phyloP scores from a whole-genome alignment of 768 basidiomycete species.

The Boletus bicolor region DNA sequence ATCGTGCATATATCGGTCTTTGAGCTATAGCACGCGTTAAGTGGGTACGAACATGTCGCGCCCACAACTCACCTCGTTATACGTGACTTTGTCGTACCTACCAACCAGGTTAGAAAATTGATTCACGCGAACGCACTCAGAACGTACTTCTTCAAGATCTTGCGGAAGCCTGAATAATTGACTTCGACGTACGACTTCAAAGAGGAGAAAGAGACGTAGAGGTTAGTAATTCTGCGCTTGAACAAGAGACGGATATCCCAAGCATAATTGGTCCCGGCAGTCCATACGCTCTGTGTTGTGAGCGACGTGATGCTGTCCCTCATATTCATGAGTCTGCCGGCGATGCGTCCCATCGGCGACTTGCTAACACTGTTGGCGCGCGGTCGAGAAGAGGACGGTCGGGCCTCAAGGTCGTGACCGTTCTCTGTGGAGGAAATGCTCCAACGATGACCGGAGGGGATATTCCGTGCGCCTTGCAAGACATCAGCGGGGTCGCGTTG shows the following conservation, averaged over 20 bases:
- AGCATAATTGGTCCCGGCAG: conserved; percentile 72
- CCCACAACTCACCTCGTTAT: conserved; percentile 47
- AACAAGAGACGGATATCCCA: conserved; percentile 79
- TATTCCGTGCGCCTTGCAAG: conserved; percentile 11
- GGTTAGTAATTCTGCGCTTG: conserved; percentile 83
- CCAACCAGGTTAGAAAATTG: not conserved
- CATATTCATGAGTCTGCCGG: conserved; percentile 49
- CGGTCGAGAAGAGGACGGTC: conserved; percentile 19
- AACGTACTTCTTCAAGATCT: conserved; percentile 89
- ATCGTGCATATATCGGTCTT: conserved; percentile 72
- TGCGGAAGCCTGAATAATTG: conserved; percentile 91
- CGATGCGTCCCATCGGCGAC: conserved; percentile 39
- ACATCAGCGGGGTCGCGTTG: not conserved
- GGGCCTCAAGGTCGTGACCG: conserved; percentile 34
- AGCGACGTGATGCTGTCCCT: conserved; percentile 49
- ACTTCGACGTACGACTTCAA: conserved; percentile 86
- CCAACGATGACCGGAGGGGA: conserved; percentile 16
- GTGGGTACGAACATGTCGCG: not conserved
- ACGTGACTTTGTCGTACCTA: conserved; percentile 93
- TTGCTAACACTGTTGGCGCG: conserved; percentile 24
- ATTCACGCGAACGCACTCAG: not conserved
- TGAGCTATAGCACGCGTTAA: conserved; percentile 45
- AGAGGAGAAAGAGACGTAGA: conserved; percentile 74
- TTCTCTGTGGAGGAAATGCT: conserved; percentile 52
- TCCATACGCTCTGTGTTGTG: conserved; percentile 66